Evolutionary conservation across 2,329 filamentous ascomycete species (phyloP).

Genomic region (Talaromyces marneffei): DNA sequence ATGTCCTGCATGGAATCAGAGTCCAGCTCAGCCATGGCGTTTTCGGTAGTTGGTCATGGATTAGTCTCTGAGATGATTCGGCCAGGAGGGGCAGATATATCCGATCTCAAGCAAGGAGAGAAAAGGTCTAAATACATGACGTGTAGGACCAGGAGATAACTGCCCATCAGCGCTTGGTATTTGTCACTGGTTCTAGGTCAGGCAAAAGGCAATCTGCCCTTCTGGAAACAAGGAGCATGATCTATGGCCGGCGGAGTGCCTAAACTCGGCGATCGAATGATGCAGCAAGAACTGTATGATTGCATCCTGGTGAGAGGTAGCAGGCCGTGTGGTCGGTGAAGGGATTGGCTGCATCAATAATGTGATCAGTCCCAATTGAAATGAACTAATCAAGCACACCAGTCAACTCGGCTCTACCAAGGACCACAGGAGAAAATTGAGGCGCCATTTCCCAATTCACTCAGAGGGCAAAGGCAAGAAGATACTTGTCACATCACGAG

Average conservation of each 20-base stretch:
- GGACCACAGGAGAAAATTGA: not conserved
- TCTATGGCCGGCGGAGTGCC: not conserved
- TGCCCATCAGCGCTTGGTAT: not conserved
- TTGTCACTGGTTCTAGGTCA: not conserved
- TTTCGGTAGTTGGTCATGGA: not conserved
- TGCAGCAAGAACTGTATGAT: not conserved
- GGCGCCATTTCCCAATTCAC: not conserved
- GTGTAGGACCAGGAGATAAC: not conserved
- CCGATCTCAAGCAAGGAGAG: constrained; percentile 3
- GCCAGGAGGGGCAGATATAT: not conserved
- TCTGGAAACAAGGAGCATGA: not conserved
- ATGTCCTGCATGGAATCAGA: not conserved
- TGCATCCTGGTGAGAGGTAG: not conserved
- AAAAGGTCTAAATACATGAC: constrained; percentile 4
- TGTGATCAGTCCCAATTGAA: constrained; percentile 9
- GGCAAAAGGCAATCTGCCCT: not conserved
- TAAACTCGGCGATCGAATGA: not conserved
- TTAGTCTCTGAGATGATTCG: not conserved
- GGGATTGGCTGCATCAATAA: constrained; percentile 1
- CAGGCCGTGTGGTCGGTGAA: not conserved
- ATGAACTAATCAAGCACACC: not conserved
- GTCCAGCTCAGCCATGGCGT: constrained; percentile 6
- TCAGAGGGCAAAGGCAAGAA: not conserved
- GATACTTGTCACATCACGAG: constrained; percentile 5
- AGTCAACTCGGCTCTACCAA: not conserved